These are phyloP conservation scores for Dipteronia sinensis DNA, from an alignment of 345 rosid genomes.

Conservation along the genomic window DNA sequence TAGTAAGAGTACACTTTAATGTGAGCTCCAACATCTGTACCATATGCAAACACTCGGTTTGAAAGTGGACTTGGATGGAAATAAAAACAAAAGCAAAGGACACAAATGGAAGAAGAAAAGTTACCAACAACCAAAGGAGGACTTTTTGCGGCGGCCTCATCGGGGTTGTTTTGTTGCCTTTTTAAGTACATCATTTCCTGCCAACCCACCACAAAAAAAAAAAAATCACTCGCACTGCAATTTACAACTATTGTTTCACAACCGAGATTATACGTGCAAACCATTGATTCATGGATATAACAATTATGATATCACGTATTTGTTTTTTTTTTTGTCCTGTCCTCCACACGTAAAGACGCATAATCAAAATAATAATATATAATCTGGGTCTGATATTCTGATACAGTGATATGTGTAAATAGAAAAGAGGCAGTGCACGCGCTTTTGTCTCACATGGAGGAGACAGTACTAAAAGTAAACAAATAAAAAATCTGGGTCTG, in stretches of 20 bases:
- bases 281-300: no score
- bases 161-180: conserved; percentile 24
- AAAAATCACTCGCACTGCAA: no score
- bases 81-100: background rate
- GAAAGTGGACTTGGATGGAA: background rate
- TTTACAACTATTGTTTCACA: no score
- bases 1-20: conserved; percentile 65
- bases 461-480: background rate
- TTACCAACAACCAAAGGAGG: conserved; percentile 13
- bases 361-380: no score
- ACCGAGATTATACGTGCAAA: no score
- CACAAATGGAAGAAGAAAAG: background rate
- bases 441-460: background rate
- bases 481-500: background rate
- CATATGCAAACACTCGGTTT: no score
- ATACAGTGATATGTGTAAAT: background rate
- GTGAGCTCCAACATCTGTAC: conserved; percentile 52
- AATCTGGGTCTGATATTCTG: no score
- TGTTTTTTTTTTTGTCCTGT: no score
- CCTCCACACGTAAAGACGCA: background rate
- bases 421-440: background rate
- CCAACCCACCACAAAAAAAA: background rate
- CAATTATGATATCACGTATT: no score
- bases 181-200: conserved; percentile 29
- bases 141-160: conserved; percentile 21